phyloP scores from a whole-genome alignment of 2,329 filamentous ascomycete genomes.

The Trichoderma cornu-damae region DNA sequence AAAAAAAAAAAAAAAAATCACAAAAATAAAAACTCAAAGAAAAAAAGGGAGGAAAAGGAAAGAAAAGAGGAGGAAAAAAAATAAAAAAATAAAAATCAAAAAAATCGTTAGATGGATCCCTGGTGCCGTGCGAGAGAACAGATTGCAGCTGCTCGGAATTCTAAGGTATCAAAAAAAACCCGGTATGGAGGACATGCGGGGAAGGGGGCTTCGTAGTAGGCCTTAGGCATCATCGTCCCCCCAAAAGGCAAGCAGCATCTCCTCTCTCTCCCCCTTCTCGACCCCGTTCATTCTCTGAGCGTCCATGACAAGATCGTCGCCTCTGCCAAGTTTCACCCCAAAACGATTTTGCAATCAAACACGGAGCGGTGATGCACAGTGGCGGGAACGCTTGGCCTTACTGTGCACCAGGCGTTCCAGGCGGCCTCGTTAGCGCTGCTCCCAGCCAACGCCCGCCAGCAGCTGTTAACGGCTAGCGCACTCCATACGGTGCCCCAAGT shows the following conservation, averaged over 20 bases:
- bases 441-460: background rate
- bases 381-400: background rate
- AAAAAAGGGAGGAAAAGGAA: background rate
- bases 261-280: too few species aligned
- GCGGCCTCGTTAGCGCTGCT: constrained; percentile 8
- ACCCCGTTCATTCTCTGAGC: background rate
- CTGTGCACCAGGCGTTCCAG: background rate
- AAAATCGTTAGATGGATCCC: constrained; percentile 7
- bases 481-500: constrained; percentile 13
- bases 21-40: background rate
- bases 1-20: background rate
- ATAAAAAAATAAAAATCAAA: background rate
- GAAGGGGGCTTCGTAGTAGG: background rate
- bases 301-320: background rate
- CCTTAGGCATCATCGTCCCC: background rate
- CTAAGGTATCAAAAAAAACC: constrained; percentile 4
- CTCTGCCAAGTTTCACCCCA: background rate
- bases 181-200: background rate
- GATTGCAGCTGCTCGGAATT: background rate
- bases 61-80: background rate
- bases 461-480: constrained; percentile 18
- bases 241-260: too few species aligned
- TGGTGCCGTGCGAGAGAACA: background rate
- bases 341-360: background rate
- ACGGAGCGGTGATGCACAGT: constrained; percentile 15